Percentiles rank a stretch among this genome's conserved stretches.
Conservation (phyloP, 805 yeast genomes). For the Zygoascus flipseniorum region DNA sequence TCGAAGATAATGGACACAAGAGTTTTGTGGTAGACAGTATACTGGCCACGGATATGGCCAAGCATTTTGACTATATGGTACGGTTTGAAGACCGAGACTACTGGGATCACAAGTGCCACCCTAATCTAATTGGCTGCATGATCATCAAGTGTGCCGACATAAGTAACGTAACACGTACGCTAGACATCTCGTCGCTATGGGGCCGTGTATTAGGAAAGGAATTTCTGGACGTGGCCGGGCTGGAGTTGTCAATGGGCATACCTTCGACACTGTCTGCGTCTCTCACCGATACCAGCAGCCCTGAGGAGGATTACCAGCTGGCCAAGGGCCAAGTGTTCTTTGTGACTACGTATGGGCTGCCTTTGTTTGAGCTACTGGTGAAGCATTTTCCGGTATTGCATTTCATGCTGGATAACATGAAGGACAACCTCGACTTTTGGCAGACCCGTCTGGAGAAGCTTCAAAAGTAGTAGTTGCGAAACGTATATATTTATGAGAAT, state of each 20-base stretch:
- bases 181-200: slow-evolving; percentile 74
- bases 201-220: slow-evolving; percentile 73
- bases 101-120: not conserved
- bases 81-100: slow-evolving; percentile 22
- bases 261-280: not conserved
- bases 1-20: slow-evolving; percentile 8
- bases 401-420: slow-evolving; percentile 17
- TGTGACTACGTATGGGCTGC: slow-evolving; percentile 71
- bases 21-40: slow-evolving; percentile 33
- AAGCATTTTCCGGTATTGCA: slow-evolving; percentile 42
- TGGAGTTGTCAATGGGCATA: slow-evolving; percentile 37
- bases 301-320: slow-evolving; percentile 24
- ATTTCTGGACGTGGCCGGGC: slow-evolving; percentile 53
- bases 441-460: not conserved
- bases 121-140: slow-evolving; percentile 32
- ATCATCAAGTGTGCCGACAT: slow-evolving; percentile 93
- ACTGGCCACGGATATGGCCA: slow-evolving; percentile 90
- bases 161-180: slow-evolving; percentile 81
- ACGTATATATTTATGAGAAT: no score
- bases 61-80: slow-evolving; percentile 65
- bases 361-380: slow-evolving; percentile 59
- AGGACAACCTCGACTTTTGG: slow-evolving; percentile 13
- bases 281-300: not conserved
- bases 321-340: slow-evolving; percentile 75
- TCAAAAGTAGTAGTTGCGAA: no score